Percentiles rank a stretch among this genome's conserved stretches.
phyloP scores from a whole-genome alignment of 148 eudicot genomes.

The Dysphania ambrosioides region DNA sequence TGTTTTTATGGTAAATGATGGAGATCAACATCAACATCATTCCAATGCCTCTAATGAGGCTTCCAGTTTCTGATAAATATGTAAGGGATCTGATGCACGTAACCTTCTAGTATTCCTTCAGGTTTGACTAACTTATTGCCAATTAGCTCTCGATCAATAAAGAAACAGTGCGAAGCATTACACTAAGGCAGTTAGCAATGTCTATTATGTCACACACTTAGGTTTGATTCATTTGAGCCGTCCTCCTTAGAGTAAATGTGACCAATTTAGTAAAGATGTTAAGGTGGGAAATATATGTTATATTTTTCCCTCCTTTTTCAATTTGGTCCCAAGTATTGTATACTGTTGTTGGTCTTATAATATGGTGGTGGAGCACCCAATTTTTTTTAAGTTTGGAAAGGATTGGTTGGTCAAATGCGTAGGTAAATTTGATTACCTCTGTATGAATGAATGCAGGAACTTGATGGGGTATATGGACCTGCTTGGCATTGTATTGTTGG shows the following conservation, averaged over 20 bases:
- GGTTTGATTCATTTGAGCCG: background rate
- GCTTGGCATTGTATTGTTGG: slow-evolving; percentile 99
- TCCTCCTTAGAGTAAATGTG: background rate
- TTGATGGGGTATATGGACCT: slow-evolving; percentile 97
- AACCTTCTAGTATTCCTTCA: no score
- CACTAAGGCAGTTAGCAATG: no score
- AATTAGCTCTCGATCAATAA: no score
- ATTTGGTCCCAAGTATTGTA: background rate
- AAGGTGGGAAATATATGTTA: background rate
- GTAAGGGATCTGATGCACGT: background rate
- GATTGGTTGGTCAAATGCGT: background rate
- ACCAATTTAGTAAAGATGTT: background rate
- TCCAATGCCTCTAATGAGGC: no score
- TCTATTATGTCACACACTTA: background rate
- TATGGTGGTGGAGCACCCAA: no score
- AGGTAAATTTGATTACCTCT: background rate
- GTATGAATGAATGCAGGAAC: slow-evolving; percentile 54
- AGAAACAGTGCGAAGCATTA: no score
- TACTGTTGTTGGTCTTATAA: background rate
- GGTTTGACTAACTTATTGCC: no score
- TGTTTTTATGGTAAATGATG: background rate
- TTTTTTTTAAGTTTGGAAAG: no score
- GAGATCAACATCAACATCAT: background rate
- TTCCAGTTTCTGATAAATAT: no score
- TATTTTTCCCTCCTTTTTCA: background rate